Conservation (phyloP, 78 protist genomes). For the Isochrysis galbana region DNA sequence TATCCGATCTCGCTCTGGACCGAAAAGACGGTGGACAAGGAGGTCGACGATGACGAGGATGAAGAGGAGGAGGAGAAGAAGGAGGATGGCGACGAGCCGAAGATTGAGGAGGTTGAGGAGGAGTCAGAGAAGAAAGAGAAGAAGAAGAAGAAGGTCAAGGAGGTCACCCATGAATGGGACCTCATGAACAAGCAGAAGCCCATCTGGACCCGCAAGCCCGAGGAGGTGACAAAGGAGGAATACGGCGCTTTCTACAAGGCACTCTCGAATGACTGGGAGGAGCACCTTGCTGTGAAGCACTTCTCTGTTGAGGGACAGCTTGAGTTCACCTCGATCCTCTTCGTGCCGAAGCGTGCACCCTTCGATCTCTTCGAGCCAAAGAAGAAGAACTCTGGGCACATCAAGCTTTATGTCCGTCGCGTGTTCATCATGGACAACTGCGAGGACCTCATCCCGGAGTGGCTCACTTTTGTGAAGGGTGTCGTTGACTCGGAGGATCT, state of each 20-base stretch:
- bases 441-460: slow-evolving; percentile 98
- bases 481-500: slow-evolving; percentile 99
- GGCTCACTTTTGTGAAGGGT: slow-evolving; percentile 96
- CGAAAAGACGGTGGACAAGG: slow-evolving; percentile 79
- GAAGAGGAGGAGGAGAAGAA: slow-evolving; percentile 70
- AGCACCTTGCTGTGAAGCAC: slow-evolving; percentile 98
- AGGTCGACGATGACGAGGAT: slow-evolving; percentile 74
- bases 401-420: slow-evolving; percentile 98
- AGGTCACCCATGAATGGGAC: slow-evolving; percentile 85
- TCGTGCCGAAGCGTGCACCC: slow-evolving; percentile 97
- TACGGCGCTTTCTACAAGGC: slow-evolving; percentile 99
- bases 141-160: slow-evolving; percentile 74
- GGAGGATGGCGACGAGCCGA: slow-evolving; percentile 81
- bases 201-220: slow-evolving; percentile 97
- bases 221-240: slow-evolving; percentile 97
- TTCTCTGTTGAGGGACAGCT: slow-evolving; percentile 98
- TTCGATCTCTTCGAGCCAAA: slow-evolving; percentile 96
- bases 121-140: slow-evolving; percentile 47
- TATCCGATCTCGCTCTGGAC: slow-evolving; percentile 94
- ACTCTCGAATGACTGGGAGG: slow-evolving; percentile 98
- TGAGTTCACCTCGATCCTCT: slow-evolving; percentile 97
- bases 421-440: slow-evolving; percentile 99
- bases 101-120: slow-evolving; percentile 67
- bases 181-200: slow-evolving; percentile 98
- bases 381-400: slow-evolving; percentile 95